These are phyloP conservation scores for Dissophora ornata DNA, from an alignment of 192 early-diverging fungal species.

Conservation along the genomic window DNA sequence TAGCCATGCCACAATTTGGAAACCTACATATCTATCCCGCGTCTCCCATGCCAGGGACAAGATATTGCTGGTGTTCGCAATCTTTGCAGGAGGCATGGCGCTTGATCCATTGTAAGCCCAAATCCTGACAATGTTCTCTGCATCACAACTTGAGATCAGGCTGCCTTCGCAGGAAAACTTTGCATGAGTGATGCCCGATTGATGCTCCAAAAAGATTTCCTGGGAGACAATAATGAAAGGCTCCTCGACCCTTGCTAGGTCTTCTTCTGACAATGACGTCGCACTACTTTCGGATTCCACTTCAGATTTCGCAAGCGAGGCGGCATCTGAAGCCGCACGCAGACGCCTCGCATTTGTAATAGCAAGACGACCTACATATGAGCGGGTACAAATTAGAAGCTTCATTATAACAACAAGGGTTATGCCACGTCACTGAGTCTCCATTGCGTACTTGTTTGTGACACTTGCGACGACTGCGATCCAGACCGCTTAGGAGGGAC, in stretches of 20 bases:
- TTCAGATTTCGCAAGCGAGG: conserved; percentile 39
- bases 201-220: conserved; percentile 70
- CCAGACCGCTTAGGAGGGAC: conserved; percentile 16
- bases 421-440: not conserved
- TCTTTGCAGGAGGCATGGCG: conserved; percentile 44
- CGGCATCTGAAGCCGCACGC: conserved; percentile 46
- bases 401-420: too few species aligned
- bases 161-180: conserved; percentile 67
- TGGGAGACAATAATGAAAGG: conserved; percentile 52
- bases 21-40: conserved; percentile 53
- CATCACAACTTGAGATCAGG: conserved; percentile 71
- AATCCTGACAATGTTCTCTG: conserved; percentile 67
- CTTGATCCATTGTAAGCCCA: conserved; percentile 54
- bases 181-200: conserved; percentile 66
- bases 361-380: conserved; percentile 38
- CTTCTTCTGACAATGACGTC: conserved; percentile 31
- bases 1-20: too few species aligned
- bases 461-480: conserved; percentile 35
- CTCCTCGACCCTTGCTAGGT: conserved; percentile 19
- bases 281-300: conserved; percentile 28
- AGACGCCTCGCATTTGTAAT: conserved; percentile 37
- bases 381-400: too few species aligned
- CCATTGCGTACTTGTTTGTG: conserved; percentile 33
- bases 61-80: conserved; percentile 34
- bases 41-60: conserved; percentile 50